Evolutionary conservation across 2,329 filamentous ascomycete genomes (phyloP), one percentile per base, ranked within the genome.

Genomic region (Ophiosphaerella korrae): DNA sequence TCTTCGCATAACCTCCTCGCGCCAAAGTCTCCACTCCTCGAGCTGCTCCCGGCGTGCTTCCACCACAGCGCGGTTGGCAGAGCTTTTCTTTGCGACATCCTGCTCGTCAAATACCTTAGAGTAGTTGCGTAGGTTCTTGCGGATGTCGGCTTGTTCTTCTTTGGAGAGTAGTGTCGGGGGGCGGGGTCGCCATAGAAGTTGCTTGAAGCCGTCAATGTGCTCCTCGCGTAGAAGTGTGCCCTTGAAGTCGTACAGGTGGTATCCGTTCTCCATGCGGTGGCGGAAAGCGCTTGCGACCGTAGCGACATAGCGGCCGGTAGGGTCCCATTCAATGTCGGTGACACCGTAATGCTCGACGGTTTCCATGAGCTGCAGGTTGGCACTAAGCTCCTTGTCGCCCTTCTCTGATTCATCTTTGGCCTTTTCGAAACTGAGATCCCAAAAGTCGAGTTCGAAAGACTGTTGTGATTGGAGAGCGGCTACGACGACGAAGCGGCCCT

Each of bases 91-190:
- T 72, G 95, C 92, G 58, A 88, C 85, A 76, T 99, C 95, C 74
- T 96, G 89, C 78, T 96, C 91, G 65, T 99, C 94, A 75, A 99
- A 99, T 60, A 89, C 82, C 72, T 90, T 90, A 75, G 88, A 91
- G 85, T 97, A 99, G 77, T 97, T 94, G 64, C 93, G 90, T 48
- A 99, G 87, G 78, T 97, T 99, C 85, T 96, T 97, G 80, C 95
- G 93, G 69, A 97, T 90, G 69, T 89, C 84, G 83, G 97, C 96
- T 81, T 97, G 94, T 81, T 99, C 93, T 58, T 97, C 93, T 80
- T 96, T 96, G 75, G 84, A 87, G 50, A 99, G 88, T 57, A 99
- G 85, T n/a, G 90, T 94, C 7, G 90, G 75, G 16, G 94, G 94
- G 37, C 94, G 89, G 16, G 94, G 94, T 38, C 94, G 89, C 94